Conservation (phyloP, 2,329 filamentous ascomycete genomes). For the Thelonectria blattea region DNA sequence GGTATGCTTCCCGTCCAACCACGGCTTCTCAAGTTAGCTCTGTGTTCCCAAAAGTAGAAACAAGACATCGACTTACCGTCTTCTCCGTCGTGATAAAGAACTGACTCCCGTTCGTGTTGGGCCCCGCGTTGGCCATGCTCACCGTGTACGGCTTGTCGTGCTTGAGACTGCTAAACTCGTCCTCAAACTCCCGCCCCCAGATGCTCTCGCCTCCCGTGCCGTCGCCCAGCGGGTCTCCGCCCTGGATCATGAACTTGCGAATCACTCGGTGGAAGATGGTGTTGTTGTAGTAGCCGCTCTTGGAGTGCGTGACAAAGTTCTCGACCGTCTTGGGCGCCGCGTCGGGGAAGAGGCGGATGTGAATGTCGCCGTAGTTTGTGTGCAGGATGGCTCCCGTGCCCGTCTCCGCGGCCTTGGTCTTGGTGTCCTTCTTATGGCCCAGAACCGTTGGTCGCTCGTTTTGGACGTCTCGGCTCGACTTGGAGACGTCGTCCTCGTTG, state of each 20-base stretch:
- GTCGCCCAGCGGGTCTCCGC: conserved; percentile 91
- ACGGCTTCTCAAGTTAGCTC: conserved; percentile 59
- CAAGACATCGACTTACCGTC: conserved; percentile 63
- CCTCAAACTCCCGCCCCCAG: conserved; percentile 94
- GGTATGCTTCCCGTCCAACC: conserved; percentile 95
- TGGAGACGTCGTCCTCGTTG: conserved; percentile 83
- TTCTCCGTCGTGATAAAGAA: conserved; percentile 99
- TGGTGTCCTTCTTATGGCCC: conserved; percentile 60
- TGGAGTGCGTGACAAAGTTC: conserved; percentile 93
- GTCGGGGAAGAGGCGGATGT: conserved; percentile 89
- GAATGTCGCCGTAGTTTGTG: conserved; percentile 92
- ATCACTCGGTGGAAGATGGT: conserved; percentile 98
- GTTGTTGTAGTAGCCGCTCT: conserved; percentile 93
- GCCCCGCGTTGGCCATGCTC: conserved; percentile 97
- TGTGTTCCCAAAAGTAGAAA: not conserved
- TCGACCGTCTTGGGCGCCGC: conserved; percentile 94
- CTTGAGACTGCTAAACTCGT: conserved; percentile 89
- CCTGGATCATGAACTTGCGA: conserved; percentile 98
- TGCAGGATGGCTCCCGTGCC: conserved; percentile 85
- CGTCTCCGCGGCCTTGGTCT: conserved; percentile 68
- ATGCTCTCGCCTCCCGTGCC: conserved; percentile 87
- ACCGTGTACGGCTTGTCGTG: conserved; percentile 97
- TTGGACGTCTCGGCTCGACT: conserved; percentile 86
- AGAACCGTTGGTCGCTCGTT: conserved; percentile 86
- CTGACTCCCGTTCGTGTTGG: conserved; percentile 93